Evolutionary conservation across 176 grass and related monocot genomes (phyloP).

Genomic region (Oryza glaberrima): DNA sequence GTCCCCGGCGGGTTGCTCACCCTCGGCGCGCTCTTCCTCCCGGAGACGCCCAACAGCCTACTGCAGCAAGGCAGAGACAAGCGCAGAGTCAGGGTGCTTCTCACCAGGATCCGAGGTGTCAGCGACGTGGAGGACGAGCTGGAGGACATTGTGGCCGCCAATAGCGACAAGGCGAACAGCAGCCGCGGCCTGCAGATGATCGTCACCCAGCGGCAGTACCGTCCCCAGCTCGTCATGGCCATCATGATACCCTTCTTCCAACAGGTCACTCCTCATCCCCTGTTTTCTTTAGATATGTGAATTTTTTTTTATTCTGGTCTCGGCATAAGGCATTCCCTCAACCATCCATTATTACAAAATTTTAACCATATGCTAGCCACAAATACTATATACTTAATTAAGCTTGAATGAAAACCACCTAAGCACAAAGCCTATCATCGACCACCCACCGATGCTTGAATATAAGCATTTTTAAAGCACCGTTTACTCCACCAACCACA

Average conservation of each 20-base stretch:
- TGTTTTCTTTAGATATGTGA: too few relatives aligned
- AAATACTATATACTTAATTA: too few relatives aligned
- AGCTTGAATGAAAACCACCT: too few relatives aligned
- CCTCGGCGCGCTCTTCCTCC: conserved; percentile 56
- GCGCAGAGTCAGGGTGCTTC: conserved; percentile 1
- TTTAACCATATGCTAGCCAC: too few relatives aligned
- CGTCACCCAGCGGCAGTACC: conserved; percentile 41
- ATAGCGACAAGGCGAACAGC: background rate
- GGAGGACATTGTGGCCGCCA: conserved; percentile 40
- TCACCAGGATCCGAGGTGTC: conserved; percentile 56
- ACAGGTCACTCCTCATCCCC: conserved; percentile 13
- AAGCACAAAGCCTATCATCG: too few relatives aligned
- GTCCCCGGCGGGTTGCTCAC: conserved; percentile 57
- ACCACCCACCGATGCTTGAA: too few relatives aligned
- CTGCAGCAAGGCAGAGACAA: conserved; percentile 47
- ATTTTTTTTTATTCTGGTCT: too few relatives aligned
- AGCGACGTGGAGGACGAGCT: conserved; percentile 50
- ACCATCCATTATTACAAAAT: too few relatives aligned
- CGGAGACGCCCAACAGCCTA: conserved; percentile 68
- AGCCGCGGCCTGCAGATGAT: background rate
- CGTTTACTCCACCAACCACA: too few relatives aligned
- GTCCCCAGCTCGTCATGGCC: conserved; percentile 57
- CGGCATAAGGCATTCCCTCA: too few relatives aligned
- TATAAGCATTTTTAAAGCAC: too few relatives aligned
- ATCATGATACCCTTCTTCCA: conserved; percentile 60